Base-by-base conservation (phyloP, 208 protist species). In the Angomonas ambiguus region DNA sequence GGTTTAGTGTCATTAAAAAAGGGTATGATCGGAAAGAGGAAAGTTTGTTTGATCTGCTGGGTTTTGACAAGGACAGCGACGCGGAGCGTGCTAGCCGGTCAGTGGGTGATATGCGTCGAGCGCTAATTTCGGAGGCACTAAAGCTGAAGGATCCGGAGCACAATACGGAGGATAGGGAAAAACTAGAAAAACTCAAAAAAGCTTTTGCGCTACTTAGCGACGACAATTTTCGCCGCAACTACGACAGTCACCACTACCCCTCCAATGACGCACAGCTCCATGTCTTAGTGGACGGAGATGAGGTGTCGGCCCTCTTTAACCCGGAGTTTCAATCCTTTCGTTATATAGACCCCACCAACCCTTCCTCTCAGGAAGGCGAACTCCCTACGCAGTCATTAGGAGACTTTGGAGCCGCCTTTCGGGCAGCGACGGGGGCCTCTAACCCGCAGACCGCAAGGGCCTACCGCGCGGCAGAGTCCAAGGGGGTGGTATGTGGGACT, bases 191-290 rank as follows among this genome's bases (percentile, higher is more conserved):
- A 60, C 71, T 92, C 30, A 75, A 81, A 62, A 25, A 73, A 8
- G 90, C 90, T 32, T 91, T 89, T 68, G 58, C 35, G 11, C 63
- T 83, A 20, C 82, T 95, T 24, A 63, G 65, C 32, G 65, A 92
- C 41, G 67, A 80, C 25, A 30, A 65, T 41, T 91, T 93, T 51
- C 77, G 83, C 13, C 41, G 60, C 22, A 74, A 80, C 59, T 95
- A 95, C 69, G 70, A 71, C 1, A 63, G 53, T 24, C 87, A 92
- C 68, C 67, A 82, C 68, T 86, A 80, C 71, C 67, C 64, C 42
- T 93, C 90, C n/a, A 90, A 85, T 42, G 90, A 95, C 51, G 85
- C 85, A 27, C 62, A 51, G 33, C 79, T 95, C 30, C 82, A 93
- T 64, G 77, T 95, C 25, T 70, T 85, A 33, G 73, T 80, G 42